Percentiles rank a stretch among this genome's conserved stretches.
Conservation (phyloP, 106 monocot genomes). For the Cymbidium sinense region DNA sequence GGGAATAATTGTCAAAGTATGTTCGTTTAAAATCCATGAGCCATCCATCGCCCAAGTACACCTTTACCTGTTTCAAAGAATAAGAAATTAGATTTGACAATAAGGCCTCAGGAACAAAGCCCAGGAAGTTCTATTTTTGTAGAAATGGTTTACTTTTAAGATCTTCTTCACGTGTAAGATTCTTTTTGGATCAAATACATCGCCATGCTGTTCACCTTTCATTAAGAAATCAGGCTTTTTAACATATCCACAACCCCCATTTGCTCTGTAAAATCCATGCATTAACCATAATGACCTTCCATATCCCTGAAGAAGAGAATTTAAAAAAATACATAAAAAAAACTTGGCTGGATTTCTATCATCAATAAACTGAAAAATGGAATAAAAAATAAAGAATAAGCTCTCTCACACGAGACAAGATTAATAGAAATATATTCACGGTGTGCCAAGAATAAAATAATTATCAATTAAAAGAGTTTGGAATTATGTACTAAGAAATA, state of each 20-base stretch:
- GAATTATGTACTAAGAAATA: neutral
- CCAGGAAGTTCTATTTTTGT: neutral
- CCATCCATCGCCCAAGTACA: slow-evolving; percentile 74
- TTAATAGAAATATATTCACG: neutral
- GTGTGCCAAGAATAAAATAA: neutral
- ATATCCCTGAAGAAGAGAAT: slow-evolving; percentile 46
- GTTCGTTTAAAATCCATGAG: slow-evolving; percentile 18
- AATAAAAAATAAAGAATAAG: too few relatives aligned
- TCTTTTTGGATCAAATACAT: slow-evolving; percentile 58
- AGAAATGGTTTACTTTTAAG: slow-evolving; percentile 38
- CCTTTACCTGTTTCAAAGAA: slow-evolving; percentile 34
- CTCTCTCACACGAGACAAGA: neutral
- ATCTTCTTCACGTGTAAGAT: slow-evolving; percentile 41
- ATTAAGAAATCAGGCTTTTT: slow-evolving; percentile 78
- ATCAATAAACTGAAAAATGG: neutral
- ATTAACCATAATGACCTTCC: slow-evolving; percentile 71
- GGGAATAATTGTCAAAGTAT: slow-evolving; percentile 27
- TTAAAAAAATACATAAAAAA: neutral
- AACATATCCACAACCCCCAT: slow-evolving; percentile 80
- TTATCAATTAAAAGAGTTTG: neutral
- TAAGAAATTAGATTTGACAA: slow-evolving; percentile 1
- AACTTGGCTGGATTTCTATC: neutral
- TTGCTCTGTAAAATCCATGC: slow-evolving; percentile 75
- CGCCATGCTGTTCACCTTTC: slow-evolving; percentile 27
- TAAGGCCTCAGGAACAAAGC: neutral